These are phyloP conservation scores for Penicillium sp. DNA, from an alignment of 2,329 filamentous ascomycete genomes.

Conservation along the genomic window DNA sequence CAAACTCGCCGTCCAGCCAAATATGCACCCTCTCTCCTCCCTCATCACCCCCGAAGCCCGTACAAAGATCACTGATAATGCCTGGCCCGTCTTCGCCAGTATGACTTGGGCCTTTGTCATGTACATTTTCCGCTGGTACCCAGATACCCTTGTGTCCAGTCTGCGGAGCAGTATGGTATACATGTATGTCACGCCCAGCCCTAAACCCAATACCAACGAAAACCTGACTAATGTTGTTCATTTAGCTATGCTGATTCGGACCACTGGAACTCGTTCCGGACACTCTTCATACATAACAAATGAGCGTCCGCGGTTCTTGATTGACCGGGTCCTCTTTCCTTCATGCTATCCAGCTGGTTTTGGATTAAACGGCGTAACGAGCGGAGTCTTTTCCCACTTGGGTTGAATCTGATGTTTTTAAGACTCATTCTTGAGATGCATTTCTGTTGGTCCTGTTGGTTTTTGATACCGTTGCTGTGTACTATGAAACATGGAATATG, in stretches of 20 bases:
- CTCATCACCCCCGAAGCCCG: conserved; percentile 51
- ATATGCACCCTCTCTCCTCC: conserved; percentile 45
- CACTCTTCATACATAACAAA: conserved; percentile 83
- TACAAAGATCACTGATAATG: conserved; percentile 65
- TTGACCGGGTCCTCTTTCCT: conserved; percentile 3
- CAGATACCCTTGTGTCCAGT: conserved; percentile 87
- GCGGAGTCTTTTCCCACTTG: conserved; percentile 14
- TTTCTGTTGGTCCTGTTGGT: conserved; percentile 3
- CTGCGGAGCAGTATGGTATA: conserved; percentile 96
- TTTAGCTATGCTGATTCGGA: conserved; percentile 76
- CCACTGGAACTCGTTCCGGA: conserved; percentile 84
- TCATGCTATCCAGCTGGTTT: conserved; percentile 22
- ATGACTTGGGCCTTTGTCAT: conserved; percentile 92
- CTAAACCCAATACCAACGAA: no score
- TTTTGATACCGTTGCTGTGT: conserved; percentile 10
- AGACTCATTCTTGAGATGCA: conserved; percentile 2
- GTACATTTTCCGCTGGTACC: conserved; percentile 92
- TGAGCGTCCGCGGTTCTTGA: conserved; percentile 31
- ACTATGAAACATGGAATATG: conserved; percentile 16
- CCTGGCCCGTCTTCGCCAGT: conserved; percentile 91
- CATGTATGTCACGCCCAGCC: conserved; percentile 67
- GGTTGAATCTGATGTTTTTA: conserved; percentile 3
- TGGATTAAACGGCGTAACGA: conserved; percentile 25
- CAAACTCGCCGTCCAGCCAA: conserved; percentile 75
- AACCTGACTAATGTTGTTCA: not conserved